Evolutionary conservation across 176 grass and related monocot species (phyloP), one percentile per base, ranked within the genome.

Genomic region (Chloris gayana): DNA sequence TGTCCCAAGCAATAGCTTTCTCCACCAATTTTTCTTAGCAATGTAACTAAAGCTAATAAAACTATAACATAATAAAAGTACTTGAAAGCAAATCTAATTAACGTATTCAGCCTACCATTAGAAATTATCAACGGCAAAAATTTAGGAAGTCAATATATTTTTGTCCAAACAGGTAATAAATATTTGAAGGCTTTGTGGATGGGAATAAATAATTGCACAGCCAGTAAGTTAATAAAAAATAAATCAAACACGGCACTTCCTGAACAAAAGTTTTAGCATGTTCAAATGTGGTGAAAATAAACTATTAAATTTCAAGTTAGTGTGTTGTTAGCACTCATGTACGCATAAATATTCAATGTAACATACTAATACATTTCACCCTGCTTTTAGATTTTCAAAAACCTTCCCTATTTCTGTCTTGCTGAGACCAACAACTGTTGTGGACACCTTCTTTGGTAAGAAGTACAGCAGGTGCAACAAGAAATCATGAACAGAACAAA

Each of bases 261-360:
- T 2, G 4, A 60, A 27, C n/a, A 60, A 60, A 60, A 60, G 35
- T 4, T 25, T 14, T 12, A 27, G 57, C 24, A 13, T 60, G 57
- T 54, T 56, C 33, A 24, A 88, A 56, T 80, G 17, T 5, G 15
- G 9, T 12, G 12, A 54, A 70, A 63, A 70, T 53, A 70, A 74
- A 75, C 62, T 25, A 21, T 33, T 2, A 64, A 44, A 56, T 31
- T 51, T 58, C 39, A 49, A 61, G 49, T 50, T 5, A 35, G 21
- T 32, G 8, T 47, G 14, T 45, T 72, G 27, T 49, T 67, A 73
- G 37, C n/a, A 77, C 67, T 64, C 26, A 83, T 45, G 58, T 37
- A 58, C 10, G 12, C 9, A 45, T 7, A 17, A 83, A 15, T n/a
- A 42, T 74, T 64, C 32, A 87, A 53, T 42, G 32, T 65, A 47